These are phyloP conservation scores for Colletotrichum destructivum DNA, from an alignment of 2,329 filamentous ascomycete species.

Conservation along the genomic window DNA sequence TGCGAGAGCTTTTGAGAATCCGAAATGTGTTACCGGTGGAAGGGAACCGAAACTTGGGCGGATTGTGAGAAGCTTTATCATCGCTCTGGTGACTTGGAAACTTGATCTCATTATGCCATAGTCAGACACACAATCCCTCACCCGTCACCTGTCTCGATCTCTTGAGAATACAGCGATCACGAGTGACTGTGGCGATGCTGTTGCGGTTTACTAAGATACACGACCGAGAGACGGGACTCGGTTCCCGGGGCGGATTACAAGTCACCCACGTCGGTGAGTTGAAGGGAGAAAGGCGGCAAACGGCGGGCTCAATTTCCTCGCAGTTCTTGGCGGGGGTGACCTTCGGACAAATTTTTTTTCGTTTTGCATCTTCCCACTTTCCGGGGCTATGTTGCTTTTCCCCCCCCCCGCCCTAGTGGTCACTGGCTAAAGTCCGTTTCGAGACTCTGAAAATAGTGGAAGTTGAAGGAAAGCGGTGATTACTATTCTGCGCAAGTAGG, in stretches of 20 bases:
- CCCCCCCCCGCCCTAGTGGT: background rate
- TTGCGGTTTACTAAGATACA: conserved; percentile 23
- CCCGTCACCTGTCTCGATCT: background rate
- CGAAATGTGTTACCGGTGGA: background rate
- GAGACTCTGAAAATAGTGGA: conserved; percentile 2
- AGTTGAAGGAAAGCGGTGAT: background rate
- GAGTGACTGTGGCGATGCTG: background rate
- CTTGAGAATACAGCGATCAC: background rate
- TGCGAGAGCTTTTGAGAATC: background rate
- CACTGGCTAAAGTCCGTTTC: background rate
- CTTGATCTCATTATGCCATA: background rate
- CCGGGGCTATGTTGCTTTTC: background rate
- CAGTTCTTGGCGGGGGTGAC: background rate
- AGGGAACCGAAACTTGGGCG: background rate
- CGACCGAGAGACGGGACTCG: background rate
- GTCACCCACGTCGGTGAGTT: background rate
- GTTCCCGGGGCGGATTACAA: background rate
- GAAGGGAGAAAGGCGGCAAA: background rate
- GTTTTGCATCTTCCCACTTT: background rate
- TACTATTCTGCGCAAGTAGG: background rate
- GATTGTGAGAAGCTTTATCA: background rate
- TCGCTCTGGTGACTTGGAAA: background rate
- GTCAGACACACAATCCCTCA: background rate
- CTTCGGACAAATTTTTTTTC: background rate
- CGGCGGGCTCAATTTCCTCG: background rate